Evolutionary conservation across 768 basidiomycete species (phyloP).

Genomic region (Leccinum obscurum): DNA sequence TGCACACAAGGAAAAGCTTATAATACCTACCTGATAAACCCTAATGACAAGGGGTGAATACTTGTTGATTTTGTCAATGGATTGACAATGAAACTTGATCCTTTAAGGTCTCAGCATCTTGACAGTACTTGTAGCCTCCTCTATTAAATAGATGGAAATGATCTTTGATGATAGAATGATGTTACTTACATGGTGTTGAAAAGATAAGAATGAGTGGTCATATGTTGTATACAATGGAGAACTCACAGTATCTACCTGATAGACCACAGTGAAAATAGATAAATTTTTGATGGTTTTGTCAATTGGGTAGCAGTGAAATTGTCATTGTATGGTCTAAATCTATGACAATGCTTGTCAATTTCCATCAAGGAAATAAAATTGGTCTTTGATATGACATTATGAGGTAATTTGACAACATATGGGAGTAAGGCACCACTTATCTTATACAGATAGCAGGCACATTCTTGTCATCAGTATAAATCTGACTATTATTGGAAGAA

Average conservation of each 20-base stretch:
- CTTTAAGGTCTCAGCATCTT: not conserved
- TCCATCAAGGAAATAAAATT: not conserved
- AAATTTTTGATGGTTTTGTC: not conserved
- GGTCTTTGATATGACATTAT: not conserved
- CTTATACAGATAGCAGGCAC: not conserved
- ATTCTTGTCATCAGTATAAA: not conserved
- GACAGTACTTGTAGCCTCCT: not conserved
- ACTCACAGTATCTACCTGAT: not conserved
- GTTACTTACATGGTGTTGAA: not conserved
- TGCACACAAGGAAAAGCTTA: not conserved
- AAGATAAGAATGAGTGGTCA: not conserved
- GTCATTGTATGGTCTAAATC: not conserved
- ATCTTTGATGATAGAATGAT: not conserved
- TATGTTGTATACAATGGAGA: not conserved
- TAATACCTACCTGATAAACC: not conserved
- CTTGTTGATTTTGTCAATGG: not conserved
- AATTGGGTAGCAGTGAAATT: not conserved
- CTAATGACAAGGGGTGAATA: not conserved
- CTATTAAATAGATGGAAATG: not conserved
- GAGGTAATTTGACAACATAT: not conserved
- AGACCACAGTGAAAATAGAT: not conserved
- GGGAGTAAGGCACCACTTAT: no score
- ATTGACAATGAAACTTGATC: not conserved
- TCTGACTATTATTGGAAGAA: not conserved
- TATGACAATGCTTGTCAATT: not conserved